Evolutionary conservation across 2,329 filamentous ascomycete genomes (phyloP).

Genomic region (Trichoderma arundinaceum): DNA sequence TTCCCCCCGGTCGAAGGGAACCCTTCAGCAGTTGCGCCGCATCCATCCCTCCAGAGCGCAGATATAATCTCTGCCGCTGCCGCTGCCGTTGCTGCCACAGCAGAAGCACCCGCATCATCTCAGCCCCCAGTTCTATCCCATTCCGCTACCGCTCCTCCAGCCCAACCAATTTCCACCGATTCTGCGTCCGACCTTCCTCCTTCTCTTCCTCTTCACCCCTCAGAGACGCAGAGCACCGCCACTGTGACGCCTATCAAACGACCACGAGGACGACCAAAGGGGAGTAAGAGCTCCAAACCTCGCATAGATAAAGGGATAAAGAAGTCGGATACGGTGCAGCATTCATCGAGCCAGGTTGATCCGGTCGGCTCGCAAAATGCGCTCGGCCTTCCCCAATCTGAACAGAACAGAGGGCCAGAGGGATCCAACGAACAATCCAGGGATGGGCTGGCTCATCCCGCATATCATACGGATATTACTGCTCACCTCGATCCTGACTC

Average conservation of each 20-base stretch:
- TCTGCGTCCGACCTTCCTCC: neutral
- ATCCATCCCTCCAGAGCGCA: constrained; percentile 25
- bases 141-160: constrained; percentile 12
- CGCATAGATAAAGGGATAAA: constrained; percentile 60
- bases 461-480: constrained; percentile 10
- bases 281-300: constrained; percentile 50
- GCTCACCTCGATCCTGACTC: constrained; percentile 30
- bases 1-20: constrained; percentile 54
- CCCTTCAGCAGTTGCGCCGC: constrained; percentile 20
- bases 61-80: constrained; percentile 11
- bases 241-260: constrained; percentile 46
- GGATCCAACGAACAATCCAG: constrained; percentile 6
- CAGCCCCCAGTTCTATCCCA: constrained; percentile 5
- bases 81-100: neutral
- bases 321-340: constrained; percentile 42
- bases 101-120: neutral
- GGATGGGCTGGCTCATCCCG: neutral
- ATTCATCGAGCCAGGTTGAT: constrained; percentile 21
- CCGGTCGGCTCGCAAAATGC: constrained; percentile 4
- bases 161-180: neutral
- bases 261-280: constrained; percentile 61
- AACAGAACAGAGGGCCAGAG: neutral
- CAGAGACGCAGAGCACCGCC: neutral
- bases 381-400: constrained; percentile 5
- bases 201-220: neutral